These are phyloP conservation scores for Thalassiosira mediterranea DNA, from an alignment of 352 stramenopile genomes.

Conservation along the genomic window DNA sequence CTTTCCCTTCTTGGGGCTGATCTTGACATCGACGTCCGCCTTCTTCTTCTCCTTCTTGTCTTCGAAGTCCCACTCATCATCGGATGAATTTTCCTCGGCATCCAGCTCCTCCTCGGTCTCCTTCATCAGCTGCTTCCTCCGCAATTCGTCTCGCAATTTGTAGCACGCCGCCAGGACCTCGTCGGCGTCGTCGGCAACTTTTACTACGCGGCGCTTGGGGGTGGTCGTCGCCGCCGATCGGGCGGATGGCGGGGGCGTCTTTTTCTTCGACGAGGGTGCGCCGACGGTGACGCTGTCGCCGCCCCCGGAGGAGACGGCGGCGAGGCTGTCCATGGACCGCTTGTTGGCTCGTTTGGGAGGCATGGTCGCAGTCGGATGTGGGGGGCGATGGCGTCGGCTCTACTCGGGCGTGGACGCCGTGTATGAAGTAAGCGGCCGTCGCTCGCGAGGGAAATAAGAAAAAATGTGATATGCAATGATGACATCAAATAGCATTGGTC, in stretches of 20 bases:
- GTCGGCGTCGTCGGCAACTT: conserved; percentile 77
- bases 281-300: not conserved
- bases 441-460: too few relatives aligned
- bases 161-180: conserved; percentile 75
- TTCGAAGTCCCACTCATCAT: conserved; percentile 27
- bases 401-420: not conserved
- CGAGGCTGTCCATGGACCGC: conserved; percentile 12
- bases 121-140: conserved; percentile 28
- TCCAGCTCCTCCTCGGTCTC: too few relatives aligned
- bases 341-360: conserved; percentile 15
- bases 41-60: conserved; percentile 13
- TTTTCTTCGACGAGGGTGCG: conserved; percentile 2
- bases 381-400: not conserved
- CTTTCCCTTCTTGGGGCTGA: not conserved
- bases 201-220: conserved; percentile 32
- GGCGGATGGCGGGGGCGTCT: not conserved
- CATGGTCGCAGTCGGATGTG: not conserved
- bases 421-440: not conserved
- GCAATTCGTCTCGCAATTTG: conserved; percentile 59
- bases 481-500: not conserved
- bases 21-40: not conserved
- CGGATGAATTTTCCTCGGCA: conserved; percentile 7
- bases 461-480: not conserved
- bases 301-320: not conserved
- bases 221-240: too few relatives aligned